phyloP scores from a whole-genome alignment of 768 basidiomycete genomes.

The Lentinus brumalis region DNA sequence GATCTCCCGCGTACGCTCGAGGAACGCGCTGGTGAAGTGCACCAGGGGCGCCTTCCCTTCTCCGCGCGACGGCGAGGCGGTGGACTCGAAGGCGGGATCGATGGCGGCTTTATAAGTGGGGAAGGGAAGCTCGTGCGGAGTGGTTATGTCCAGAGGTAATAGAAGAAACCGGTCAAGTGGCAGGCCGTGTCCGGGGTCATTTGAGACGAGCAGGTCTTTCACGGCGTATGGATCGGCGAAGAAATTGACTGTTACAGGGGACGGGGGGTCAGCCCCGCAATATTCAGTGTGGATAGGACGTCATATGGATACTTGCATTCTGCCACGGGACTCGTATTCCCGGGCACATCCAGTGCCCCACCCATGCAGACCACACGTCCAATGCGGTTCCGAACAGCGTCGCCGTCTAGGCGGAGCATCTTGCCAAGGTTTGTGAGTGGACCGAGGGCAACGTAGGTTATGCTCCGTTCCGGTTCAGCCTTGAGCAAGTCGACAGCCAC shows the following conservation, averaged over 20 bases:
- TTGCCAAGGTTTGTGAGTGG: conserved; percentile 81
- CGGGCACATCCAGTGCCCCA: conserved; percentile 89
- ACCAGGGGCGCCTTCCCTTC: conserved; percentile 57
- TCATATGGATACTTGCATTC: conserved; percentile 62
- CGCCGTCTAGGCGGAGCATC: conserved; percentile 56
- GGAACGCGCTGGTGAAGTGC: conserved; percentile 81
- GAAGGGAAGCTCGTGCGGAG: conserved; percentile 78
- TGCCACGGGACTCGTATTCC: conserved; percentile 78
- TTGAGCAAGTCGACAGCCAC: conserved; percentile 58
- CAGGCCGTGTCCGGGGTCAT: conserved; percentile 42
- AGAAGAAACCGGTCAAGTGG: conserved; percentile 70
- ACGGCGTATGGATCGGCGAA: conserved; percentile 89
- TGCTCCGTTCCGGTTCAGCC: conserved; percentile 47
- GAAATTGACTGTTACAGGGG: conserved; percentile 62
- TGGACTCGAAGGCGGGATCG: conserved; percentile 60
- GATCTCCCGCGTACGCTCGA: conserved; percentile 71
- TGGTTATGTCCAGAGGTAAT: conserved; percentile 82
- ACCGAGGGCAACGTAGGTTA: conserved; percentile 76
- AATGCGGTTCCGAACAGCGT: conserved; percentile 55
- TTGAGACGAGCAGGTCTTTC: conserved; percentile 58
- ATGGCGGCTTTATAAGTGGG: conserved; percentile 56
- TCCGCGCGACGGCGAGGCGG: conserved; percentile 47
- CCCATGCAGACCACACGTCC: conserved; percentile 90
- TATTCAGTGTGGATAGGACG: background rate
- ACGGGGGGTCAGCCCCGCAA: background rate